phyloP scores from a whole-genome alignment of 164 flowering plant genomes.

The Nymphaea colorata region DNA sequence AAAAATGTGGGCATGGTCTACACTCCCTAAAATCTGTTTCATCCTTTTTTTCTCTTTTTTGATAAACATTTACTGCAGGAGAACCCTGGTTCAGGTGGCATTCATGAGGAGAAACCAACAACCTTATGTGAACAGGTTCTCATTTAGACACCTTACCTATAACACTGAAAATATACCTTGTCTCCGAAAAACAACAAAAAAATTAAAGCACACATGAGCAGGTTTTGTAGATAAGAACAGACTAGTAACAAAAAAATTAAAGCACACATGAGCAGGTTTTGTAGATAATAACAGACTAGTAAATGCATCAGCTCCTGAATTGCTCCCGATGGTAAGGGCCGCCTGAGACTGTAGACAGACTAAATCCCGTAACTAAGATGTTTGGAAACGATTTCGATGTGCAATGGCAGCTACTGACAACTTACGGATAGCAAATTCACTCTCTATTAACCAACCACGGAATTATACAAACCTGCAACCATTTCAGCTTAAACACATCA shows the following conservation, averaged over 20 bases:
- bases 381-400: not conserved
- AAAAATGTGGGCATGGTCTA: no score
- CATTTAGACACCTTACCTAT: not conserved
- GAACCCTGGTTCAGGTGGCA: no score
- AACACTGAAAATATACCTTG: not conserved
- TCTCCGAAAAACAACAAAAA: not conserved
- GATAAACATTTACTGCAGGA: no score
- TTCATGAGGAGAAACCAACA: no score
- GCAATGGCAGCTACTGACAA: constrained; percentile 4
- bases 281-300: no score
- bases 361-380: not conserved
- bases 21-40: no score
- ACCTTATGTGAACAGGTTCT: no score
- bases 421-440: constrained; percentile 33
- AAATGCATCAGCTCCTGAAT: no score
- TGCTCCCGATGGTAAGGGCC: not conserved
- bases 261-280: not conserved
- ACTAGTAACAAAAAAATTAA: no score
- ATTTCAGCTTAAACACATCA: constrained; percentile 3
- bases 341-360: not conserved
- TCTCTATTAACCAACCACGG: constrained; percentile 55
- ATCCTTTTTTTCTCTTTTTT: no score
- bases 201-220: not conserved
- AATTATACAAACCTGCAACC: constrained; percentile 54
- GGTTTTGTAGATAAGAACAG: no score